These are phyloP conservation scores for Nakazawaea wyomingensis DNA, from an alignment of 805 yeast species.

Conservation along the genomic window DNA sequence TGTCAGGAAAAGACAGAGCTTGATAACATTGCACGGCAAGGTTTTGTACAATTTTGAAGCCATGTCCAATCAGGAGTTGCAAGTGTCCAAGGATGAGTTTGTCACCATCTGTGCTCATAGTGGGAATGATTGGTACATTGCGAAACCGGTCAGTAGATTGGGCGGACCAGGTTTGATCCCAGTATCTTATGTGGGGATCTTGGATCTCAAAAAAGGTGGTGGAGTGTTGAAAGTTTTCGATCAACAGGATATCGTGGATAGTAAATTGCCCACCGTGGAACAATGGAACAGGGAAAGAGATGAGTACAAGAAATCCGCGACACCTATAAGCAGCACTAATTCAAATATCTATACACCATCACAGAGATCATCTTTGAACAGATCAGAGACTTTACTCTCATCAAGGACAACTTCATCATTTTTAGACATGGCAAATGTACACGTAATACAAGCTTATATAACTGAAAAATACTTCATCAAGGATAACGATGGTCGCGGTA, in stretches of 20 bases:
- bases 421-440: slow-evolving; percentile 1
- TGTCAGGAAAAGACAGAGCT: slow-evolving; percentile 16
- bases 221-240: slow-evolving; percentile 37
- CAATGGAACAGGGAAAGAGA: slow-evolving; percentile 94
- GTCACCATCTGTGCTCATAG: slow-evolving; percentile 94
- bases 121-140: slow-evolving; percentile 95
- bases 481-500: slow-evolving; percentile 12
- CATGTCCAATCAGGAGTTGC: slow-evolving; percentile 77
- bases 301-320: slow-evolving; percentile 55
- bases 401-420: slow-evolving; percentile 5
- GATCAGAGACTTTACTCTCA: slow-evolving; percentile 9
- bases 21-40: slow-evolving; percentile 61
- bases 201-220: slow-evolving; percentile 47
- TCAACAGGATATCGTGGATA: slow-evolving; percentile 55
- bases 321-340: slow-evolving; percentile 3
- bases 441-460: slow-evolving; percentile 3
- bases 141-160: slow-evolving; percentile 88
- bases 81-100: slow-evolving; percentile 80
- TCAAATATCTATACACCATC: not conserved
- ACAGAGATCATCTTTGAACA: slow-evolving; percentile 8
- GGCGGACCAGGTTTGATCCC: slow-evolving; percentile 99
- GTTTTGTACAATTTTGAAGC: slow-evolving; percentile 85
- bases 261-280: slow-evolving; percentile 84
- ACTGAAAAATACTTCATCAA: slow-evolving; percentile 9
- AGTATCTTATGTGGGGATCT: slow-evolving; percentile 78